Evolutionary conservation across 208 protist species (phyloP).

Genomic region (Crithidia sp.): DNA sequence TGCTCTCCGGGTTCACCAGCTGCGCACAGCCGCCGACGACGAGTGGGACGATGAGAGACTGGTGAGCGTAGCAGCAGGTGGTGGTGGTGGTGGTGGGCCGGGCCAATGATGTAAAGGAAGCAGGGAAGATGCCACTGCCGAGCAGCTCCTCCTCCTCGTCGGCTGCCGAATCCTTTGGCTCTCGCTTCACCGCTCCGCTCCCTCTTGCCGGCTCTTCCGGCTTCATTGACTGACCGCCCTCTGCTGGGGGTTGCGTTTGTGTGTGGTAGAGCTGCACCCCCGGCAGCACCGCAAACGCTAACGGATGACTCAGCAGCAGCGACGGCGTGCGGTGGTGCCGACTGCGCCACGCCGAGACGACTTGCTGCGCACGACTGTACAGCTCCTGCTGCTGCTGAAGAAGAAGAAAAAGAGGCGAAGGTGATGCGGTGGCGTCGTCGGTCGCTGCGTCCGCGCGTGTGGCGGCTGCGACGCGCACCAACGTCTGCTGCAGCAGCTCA

Average conservation of each 20-base stretch:
- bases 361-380: background rate
- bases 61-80: constrained; percentile 10
- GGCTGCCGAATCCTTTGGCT: background rate
- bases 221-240: too few species aligned
- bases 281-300: constrained; percentile 19
- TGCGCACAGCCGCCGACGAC: constrained; percentile 77
- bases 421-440: too few species aligned
- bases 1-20: constrained; percentile 67
- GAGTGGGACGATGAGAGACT: constrained; percentile 54
- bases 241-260: background rate
- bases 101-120: background rate
- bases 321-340: constrained; percentile 26
- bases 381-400: background rate
- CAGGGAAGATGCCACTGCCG: background rate
- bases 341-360: constrained; percentile 12
- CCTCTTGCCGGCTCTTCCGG: too few species aligned
- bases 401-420: too few species aligned
- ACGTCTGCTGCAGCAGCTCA: background rate
- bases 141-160: background rate
- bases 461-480: background rate
- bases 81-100: background rate
- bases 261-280: constrained; percentile 21
- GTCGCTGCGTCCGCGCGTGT: background rate
- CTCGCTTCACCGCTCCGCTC: constrained; percentile 5
- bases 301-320: constrained; percentile 35